A percentile compares a stretch with the other conserved stretches of the same genome.
These are phyloP conservation scores for Quercus mongolica DNA, from an alignment of 306 rosid species.

Conservation along the genomic window DNA sequence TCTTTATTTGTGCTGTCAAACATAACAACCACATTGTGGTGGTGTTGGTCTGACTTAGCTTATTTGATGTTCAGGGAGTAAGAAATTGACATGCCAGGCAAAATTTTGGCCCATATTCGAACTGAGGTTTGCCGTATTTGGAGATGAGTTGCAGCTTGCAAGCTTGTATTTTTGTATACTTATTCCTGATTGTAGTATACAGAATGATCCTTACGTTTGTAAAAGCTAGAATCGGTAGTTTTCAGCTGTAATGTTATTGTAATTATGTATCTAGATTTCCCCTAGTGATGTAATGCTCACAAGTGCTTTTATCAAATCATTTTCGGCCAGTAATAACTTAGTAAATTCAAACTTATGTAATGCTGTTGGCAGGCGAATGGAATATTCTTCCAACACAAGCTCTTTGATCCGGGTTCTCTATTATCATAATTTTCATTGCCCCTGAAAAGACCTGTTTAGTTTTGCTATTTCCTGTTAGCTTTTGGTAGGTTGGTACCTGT, in stretches of 20 bases:
- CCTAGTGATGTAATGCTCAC: slow-evolving; percentile 9
- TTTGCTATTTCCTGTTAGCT: too few species aligned
- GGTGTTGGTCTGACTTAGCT: slow-evolving; percentile 26
- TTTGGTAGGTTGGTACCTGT: too few species aligned
- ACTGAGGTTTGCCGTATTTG: slow-evolving; percentile 17
- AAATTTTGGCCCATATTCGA: slow-evolving; percentile 18
- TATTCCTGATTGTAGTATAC: slow-evolving; percentile 12
- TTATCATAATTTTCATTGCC: neutral
- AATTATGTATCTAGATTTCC: slow-evolving; percentile 26
- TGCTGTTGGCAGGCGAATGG: neutral
- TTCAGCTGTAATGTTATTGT: slow-evolving; percentile 23
- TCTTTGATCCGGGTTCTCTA: neutral
- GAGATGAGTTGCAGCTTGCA: slow-evolving; percentile 24
- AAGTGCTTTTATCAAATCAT: slow-evolving; percentile 5
- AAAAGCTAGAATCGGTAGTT: neutral
- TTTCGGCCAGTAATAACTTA: neutral
- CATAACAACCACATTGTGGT: neutral
- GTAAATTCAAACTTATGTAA: neutral
- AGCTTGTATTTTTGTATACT: slow-evolving; percentile 14
- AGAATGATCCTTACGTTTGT: slow-evolving; percentile 11
- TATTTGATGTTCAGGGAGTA: slow-evolving; percentile 56
- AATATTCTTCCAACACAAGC: neutral
- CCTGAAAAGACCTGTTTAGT: too few species aligned
- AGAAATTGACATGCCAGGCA: slow-evolving; percentile 43
- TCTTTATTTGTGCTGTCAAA: neutral